Conservation (phyloP, 192 early-diverging fungal species). For the Gonapodya prolifera region DNA sequence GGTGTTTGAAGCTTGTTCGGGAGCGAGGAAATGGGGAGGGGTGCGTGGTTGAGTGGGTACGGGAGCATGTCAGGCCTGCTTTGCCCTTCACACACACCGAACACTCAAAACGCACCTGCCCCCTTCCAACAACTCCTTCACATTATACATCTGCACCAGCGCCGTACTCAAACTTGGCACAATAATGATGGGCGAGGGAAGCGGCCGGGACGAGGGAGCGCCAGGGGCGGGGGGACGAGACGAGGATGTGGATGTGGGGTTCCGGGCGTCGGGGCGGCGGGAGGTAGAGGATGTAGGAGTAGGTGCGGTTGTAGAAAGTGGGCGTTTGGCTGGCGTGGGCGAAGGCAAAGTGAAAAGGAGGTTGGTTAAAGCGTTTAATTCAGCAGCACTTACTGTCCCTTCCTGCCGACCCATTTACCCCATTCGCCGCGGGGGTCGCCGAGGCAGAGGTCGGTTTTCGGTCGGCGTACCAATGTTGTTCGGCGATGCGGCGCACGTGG, state of each 20-base stretch:
- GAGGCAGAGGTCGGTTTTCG: no score
- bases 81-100: no score
- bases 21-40: background rate
- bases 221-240: background rate
- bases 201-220: background rate
- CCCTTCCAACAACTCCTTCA: background rate
- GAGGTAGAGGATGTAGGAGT: background rate
- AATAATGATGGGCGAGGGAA: background rate
- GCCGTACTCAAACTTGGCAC: background rate
- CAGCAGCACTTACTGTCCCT: background rate
- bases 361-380: no score
- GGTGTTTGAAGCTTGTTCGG: background rate
- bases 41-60: background rate
- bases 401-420: background rate
- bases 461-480: background rate
- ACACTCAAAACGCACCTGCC: background rate
- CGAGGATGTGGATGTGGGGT: background rate
- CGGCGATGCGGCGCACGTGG: background rate
- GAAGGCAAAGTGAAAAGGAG: no score
- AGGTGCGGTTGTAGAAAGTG: background rate
- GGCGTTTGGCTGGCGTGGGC: no score
- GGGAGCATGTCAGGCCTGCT: no score
- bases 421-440: background rate
- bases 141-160: background rate
- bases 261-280: background rate